Conservation (phyloP, 495 filamentous ascomycete genomes). For the Talaromyces trachyspermus region DNA sequence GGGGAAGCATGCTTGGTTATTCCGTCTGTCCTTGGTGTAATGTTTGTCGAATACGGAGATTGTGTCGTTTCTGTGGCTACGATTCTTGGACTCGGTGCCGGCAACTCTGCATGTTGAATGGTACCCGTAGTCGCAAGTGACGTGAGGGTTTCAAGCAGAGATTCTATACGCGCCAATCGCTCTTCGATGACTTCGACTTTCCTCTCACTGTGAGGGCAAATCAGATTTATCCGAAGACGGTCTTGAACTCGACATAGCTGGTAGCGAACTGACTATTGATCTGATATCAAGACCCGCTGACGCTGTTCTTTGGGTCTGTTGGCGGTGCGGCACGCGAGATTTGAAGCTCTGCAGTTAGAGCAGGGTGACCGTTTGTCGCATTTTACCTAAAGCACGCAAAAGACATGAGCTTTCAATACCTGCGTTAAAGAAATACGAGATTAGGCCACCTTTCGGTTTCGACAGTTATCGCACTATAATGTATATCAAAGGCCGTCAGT, state of each 20-base stretch:
- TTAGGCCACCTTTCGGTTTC: constrained; percentile 3
- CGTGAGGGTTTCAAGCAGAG: constrained; percentile 34
- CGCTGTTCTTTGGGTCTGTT: constrained; percentile 54
- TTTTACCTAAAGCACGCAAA: constrained; percentile 23
- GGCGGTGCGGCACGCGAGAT: constrained; percentile 47
- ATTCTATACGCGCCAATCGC: constrained; percentile 51
- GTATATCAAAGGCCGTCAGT: background rate
- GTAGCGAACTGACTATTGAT: constrained; percentile 58
- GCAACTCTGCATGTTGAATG: constrained; percentile 1
- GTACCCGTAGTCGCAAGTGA: constrained; percentile 10
- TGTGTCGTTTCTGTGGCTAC: constrained; percentile 4
- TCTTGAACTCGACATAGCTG: background rate
- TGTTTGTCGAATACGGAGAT: constrained; percentile 16
- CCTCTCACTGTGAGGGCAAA: constrained; percentile 42
- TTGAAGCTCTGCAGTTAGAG: constrained; percentile 39
- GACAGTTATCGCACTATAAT: constrained; percentile 7
- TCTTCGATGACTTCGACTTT: constrained; percentile 63
- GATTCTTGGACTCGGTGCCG: background rate
- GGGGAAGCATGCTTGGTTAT: constrained; percentile 16
- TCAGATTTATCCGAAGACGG: background rate
- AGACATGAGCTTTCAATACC: background rate
- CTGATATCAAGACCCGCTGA: constrained; percentile 59
- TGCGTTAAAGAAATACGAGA: background rate
- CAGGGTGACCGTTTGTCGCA: constrained; percentile 40
- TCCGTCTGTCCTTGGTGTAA: constrained; percentile 12